These are phyloP conservation scores for Gossypium stocksii DNA, from an alignment of 345 rosid genomes.

Conservation along the genomic window DNA sequence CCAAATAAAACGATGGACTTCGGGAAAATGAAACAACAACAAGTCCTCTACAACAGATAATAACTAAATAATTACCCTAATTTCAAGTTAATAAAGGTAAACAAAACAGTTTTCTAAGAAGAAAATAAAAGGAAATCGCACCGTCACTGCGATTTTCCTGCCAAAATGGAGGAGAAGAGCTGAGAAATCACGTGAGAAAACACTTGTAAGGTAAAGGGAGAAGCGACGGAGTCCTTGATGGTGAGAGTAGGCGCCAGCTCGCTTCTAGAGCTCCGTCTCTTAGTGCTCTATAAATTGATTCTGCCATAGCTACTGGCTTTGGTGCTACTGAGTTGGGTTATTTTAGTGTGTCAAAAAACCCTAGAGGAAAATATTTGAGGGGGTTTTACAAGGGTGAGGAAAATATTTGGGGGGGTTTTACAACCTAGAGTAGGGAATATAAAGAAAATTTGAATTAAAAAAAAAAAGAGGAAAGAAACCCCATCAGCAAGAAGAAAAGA, in stretches of 20 bases:
- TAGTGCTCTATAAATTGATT: slow-evolving; percentile 62
- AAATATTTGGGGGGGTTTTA: no score
- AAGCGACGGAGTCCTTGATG: slow-evolving; percentile 53
- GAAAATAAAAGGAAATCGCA: background rate
- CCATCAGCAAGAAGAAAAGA: no score
- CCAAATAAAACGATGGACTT: slow-evolving; percentile 63
- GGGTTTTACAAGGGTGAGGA: background rate
- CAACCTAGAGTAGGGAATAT: no score
- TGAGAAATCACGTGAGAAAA: slow-evolving; percentile 57
- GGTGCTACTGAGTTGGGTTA: background rate
- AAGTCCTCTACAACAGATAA: slow-evolving; percentile 17
- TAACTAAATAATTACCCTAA: background rate
- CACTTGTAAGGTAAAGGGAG: slow-evolving; percentile 66
- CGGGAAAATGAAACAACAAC: slow-evolving; percentile 60
- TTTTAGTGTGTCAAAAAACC: background rate
- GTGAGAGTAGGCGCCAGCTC: slow-evolving; percentile 77
- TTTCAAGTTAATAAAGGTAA: background rate
- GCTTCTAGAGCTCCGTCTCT: slow-evolving; percentile 78
- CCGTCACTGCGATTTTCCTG: slow-evolving; percentile 79
- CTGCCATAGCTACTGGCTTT: slow-evolving; percentile 48
- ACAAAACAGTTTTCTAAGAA: background rate
- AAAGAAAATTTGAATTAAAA: no score
- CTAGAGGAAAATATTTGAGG: background rate
- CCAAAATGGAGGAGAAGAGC: slow-evolving; percentile 47
- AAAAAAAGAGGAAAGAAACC: no score